These are phyloP conservation scores for Daldinia vernicosa DNA, from an alignment of 495 filamentous ascomycete species.

Conservation along the genomic window DNA sequence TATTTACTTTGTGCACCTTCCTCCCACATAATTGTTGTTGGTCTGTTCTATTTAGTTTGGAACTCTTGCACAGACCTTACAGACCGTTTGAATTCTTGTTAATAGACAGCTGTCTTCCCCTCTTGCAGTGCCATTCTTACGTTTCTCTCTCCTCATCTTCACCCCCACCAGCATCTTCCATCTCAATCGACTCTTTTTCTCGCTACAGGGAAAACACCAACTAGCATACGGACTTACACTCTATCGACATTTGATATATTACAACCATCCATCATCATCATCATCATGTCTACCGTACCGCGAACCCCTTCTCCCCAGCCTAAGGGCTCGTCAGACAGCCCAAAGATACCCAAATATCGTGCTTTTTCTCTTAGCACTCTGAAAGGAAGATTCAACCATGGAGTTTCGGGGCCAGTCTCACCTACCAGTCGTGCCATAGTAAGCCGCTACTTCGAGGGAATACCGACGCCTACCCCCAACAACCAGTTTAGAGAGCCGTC, in stretches of 20 bases:
- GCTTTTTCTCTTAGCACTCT: neutral
- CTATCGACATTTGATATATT: neutral
- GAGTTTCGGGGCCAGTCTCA: neutral
- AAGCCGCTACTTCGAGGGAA: neutral
- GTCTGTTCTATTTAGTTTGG: neutral
- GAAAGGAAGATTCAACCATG: neutral
- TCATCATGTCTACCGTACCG: neutral
- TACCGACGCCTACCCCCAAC: too few relatives aligned
- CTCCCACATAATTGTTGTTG: neutral
- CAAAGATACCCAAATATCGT: neutral
- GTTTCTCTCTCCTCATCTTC: neutral
- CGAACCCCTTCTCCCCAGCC: neutral
- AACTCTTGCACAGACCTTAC: neutral
- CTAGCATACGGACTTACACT: neutral
- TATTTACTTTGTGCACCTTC: neutral
- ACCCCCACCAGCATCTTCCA: too few relatives aligned
- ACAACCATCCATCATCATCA: neutral
- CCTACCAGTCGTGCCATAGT: neutral
- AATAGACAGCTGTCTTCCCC: neutral
- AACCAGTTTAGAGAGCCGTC: neutral
- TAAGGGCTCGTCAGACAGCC: neutral
- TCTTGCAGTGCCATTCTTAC: neutral
- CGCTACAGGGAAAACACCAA: neutral
- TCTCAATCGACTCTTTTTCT: neutral
- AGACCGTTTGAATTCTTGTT: neutral